phyloP scores from a whole-genome alignment of 306 rosid genomes.

The Castanea crenata region DNA sequence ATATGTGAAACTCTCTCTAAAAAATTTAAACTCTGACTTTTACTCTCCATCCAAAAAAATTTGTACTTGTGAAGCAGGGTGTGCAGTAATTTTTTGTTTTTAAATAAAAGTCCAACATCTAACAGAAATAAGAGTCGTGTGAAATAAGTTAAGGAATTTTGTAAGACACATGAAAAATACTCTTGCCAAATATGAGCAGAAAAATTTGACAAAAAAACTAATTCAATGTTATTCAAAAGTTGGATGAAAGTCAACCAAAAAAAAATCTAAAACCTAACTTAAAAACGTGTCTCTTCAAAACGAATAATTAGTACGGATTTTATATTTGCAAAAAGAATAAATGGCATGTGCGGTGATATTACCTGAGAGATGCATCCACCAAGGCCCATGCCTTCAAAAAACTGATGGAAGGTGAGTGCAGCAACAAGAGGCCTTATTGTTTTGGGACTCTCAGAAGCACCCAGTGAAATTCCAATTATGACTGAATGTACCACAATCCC shows the following conservation, averaged over 20 bases:
- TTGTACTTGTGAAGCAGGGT: too few relatives aligned
- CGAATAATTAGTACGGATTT: too few relatives aligned
- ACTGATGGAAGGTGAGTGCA: constrained; percentile 78
- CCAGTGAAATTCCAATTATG: constrained; percentile 74
- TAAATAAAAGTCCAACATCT: too few relatives aligned
- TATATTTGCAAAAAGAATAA: too few relatives aligned
- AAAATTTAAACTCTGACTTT: too few relatives aligned
- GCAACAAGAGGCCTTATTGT: constrained; percentile 67
- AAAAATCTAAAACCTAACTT: background rate
- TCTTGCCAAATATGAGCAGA: background rate
- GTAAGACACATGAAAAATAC: too few relatives aligned
- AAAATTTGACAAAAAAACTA: background rate
- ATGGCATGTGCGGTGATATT: background rate
- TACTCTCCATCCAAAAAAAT: too few relatives aligned
- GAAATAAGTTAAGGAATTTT: too few relatives aligned
- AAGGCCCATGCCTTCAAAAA: constrained; percentile 90
- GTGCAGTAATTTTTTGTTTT: too few relatives aligned
- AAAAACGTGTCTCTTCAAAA: background rate
- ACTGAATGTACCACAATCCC: constrained; percentile 85
- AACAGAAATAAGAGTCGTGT: too few relatives aligned
- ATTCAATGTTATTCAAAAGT: background rate
- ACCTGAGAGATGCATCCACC: constrained; percentile 89
- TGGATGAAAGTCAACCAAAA: background rate
- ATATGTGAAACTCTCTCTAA: too few relatives aligned
- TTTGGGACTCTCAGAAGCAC: constrained; percentile 66